phyloP scores from a whole-genome alignment of 2,329 filamentous ascomycete species.

The Ophiocordyceps camponoti-saundersi region DNA sequence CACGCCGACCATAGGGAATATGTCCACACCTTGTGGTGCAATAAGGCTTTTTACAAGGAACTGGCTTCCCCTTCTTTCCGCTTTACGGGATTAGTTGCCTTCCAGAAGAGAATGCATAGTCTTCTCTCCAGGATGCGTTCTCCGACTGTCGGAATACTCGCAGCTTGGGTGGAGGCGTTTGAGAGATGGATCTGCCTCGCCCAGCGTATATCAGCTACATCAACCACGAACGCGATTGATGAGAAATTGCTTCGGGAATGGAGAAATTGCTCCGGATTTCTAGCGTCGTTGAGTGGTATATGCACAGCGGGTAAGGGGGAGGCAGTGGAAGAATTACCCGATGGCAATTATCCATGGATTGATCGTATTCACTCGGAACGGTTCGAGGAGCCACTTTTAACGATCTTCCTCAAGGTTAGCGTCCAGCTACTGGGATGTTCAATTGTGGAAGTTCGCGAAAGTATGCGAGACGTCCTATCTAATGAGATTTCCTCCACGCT shows the following conservation, averaged over 20 bases:
- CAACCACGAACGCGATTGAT: conserved; percentile 25
- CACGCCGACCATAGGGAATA: conserved; percentile 31
- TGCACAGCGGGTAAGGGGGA: conserved; percentile 44
- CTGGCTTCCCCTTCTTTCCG: conserved; percentile 46
- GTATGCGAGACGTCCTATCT: conserved; percentile 48
- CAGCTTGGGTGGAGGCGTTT: conserved; percentile 50
- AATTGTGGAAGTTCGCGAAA: conserved; percentile 48
- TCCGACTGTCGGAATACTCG: conserved; percentile 48
- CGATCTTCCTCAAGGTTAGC: conserved; percentile 43
- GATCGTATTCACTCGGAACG: conserved; percentile 41
- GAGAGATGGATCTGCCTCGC: conserved; percentile 47
- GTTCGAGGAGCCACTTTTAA: conserved; percentile 42
- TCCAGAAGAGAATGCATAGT: conserved; percentile 47
- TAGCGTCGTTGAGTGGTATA: conserved; percentile 48
- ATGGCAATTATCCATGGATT: conserved; percentile 45
- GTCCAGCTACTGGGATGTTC: conserved; percentile 47
- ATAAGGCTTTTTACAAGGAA: conserved; percentile 42
- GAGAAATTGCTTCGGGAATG: conserved; percentile 44
- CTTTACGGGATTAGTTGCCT: conserved; percentile 52
- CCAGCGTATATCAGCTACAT: conserved; percentile 36
- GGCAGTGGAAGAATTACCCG: conserved; percentile 37
- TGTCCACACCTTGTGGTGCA: conserved; percentile 36
- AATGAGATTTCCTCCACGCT: conserved; percentile 45
- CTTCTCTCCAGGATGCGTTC: conserved; percentile 42
- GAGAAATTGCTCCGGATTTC: conserved; percentile 52